Evolutionary conservation across 768 basidiomycete genomes (phyloP).

Genomic region (Leccinum disarticulatum): DNA sequence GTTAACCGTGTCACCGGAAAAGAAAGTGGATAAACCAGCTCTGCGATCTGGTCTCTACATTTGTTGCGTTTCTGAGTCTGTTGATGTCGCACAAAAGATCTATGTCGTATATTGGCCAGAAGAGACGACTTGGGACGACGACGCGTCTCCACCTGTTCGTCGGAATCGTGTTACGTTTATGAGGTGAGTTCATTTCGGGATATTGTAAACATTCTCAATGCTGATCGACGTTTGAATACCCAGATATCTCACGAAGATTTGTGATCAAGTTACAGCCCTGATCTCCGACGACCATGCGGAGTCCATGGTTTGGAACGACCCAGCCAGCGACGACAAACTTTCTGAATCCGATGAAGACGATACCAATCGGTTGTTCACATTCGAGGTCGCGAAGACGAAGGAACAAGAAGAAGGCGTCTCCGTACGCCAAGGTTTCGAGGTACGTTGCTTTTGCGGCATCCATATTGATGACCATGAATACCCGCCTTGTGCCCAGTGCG

Average conservation of each 20-base stretch:
- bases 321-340: slow-evolving; percentile 27
- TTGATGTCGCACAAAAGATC: slow-evolving; percentile 19
- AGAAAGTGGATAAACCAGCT: slow-evolving; percentile 12
- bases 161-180: slow-evolving; percentile 61
- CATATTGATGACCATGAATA: no score
- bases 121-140: slow-evolving; percentile 56
- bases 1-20: slow-evolving; percentile 6
- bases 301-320: slow-evolving; percentile 44
- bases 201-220: neutral
- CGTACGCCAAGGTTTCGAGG: slow-evolving; percentile 44
- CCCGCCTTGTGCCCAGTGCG: slow-evolving; percentile 4
- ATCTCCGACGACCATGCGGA: slow-evolving; percentile 47
- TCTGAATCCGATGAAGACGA: slow-evolving; percentile 36
- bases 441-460: slow-evolving; percentile 15
- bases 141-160: slow-evolving; percentile 43
- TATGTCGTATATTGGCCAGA: slow-evolving; percentile 66
- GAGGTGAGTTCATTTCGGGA: slow-evolving; percentile 39
- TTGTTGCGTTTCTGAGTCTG: slow-evolving; percentile 21
- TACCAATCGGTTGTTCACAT: slow-evolving; percentile 51
- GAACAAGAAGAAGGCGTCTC: slow-evolving; percentile 57
- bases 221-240: neutral
- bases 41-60: slow-evolving; percentile 55
- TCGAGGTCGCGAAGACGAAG: slow-evolving; percentile 54
- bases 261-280: slow-evolving; percentile 52
- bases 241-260: slow-evolving; percentile 59